These are phyloP conservation scores for Candida alai DNA, from an alignment of 805 yeast genomes.

Conservation along the genomic window DNA sequence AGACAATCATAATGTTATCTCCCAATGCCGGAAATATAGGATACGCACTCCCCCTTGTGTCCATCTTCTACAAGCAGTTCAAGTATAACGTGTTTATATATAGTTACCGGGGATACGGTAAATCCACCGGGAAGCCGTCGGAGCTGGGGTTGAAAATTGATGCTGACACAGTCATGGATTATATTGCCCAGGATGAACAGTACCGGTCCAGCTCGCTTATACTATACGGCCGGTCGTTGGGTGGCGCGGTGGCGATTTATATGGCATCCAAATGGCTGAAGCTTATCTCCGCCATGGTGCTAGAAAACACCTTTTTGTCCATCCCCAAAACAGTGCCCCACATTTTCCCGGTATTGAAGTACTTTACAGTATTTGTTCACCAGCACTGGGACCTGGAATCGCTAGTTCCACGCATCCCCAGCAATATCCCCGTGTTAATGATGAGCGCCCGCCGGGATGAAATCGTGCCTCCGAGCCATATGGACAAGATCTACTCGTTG, in stretches of 20 bases:
- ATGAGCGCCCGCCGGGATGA: slow-evolving; percentile 78
- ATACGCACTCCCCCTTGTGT: slow-evolving; percentile 77
- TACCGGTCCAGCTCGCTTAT: slow-evolving; percentile 52
- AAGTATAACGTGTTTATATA: slow-evolving; percentile 77
- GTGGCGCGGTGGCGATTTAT: slow-evolving; percentile 92
- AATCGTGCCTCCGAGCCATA: slow-evolving; percentile 85
- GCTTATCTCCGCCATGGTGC: slow-evolving; percentile 56
- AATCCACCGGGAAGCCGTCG: slow-evolving; percentile 68
- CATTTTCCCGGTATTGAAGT: slow-evolving; percentile 63
- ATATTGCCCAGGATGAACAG: slow-evolving; percentile 49
- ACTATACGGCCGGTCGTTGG: slow-evolving; percentile 84
- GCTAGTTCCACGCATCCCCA: slow-evolving; percentile 48
- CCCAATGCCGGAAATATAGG: slow-evolving; percentile 98
- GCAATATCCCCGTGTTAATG: slow-evolving; percentile 61
- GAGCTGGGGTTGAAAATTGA: slow-evolving; percentile 81
- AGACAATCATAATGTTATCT: slow-evolving; percentile 72
- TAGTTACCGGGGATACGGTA: slow-evolving; percentile 90
- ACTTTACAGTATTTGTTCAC: slow-evolving; percentile 59
- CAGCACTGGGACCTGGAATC: slow-evolving; percentile 80
- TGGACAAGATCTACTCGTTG: slow-evolving; percentile 54
- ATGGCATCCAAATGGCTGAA: slow-evolving; percentile 58
- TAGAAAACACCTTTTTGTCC: slow-evolving; percentile 84
- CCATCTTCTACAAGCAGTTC: slow-evolving; percentile 57
- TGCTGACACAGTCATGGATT: slow-evolving; percentile 67
- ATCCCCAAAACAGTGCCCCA: slow-evolving; percentile 70